phyloP scores from a whole-genome alignment of 1,284 basidiomycete genomes.

The Xerocomus nothofagi region DNA sequence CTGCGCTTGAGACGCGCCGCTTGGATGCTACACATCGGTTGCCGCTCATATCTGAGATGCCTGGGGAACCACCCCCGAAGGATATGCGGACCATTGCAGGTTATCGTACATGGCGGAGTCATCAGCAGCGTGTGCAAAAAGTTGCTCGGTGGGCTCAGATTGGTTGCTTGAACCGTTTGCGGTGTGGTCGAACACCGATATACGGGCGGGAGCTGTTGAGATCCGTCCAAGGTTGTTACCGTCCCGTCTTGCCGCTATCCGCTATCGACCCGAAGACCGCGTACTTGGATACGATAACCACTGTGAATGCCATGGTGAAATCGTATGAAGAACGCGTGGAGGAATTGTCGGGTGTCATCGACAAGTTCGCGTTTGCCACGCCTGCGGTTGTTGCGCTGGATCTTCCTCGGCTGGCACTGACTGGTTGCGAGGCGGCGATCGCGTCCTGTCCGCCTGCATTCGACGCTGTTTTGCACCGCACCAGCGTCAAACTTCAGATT shows the following conservation, averaged over 20 bases:
- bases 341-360: constrained; percentile 56
- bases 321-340: constrained; percentile 65
- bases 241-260: constrained; percentile 60
- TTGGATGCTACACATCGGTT: constrained; percentile 76
- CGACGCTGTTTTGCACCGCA: constrained; percentile 68
- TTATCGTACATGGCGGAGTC: constrained; percentile 60
- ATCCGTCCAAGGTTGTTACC: constrained; percentile 42
- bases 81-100: constrained; percentile 79
- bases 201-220: constrained; percentile 65
- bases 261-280: constrained; percentile 38
- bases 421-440: constrained; percentile 40
- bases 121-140: constrained; percentile 53
- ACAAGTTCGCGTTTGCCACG: constrained; percentile 83
- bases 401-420: constrained; percentile 61
- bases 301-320: constrained; percentile 53
- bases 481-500: constrained; percentile 85
- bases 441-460: constrained; percentile 47
- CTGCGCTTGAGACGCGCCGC: constrained; percentile 51
- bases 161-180: constrained; percentile 74
- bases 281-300: constrained; percentile 45
- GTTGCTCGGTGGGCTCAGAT: constrained; percentile 71
- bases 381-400: constrained; percentile 80
- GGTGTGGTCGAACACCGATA: constrained; percentile 64
- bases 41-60: constrained; percentile 55
- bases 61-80: constrained; percentile 60